Conservation (phyloP, 352 stramenopile species). For the Globisporangium nodosum region DNA sequence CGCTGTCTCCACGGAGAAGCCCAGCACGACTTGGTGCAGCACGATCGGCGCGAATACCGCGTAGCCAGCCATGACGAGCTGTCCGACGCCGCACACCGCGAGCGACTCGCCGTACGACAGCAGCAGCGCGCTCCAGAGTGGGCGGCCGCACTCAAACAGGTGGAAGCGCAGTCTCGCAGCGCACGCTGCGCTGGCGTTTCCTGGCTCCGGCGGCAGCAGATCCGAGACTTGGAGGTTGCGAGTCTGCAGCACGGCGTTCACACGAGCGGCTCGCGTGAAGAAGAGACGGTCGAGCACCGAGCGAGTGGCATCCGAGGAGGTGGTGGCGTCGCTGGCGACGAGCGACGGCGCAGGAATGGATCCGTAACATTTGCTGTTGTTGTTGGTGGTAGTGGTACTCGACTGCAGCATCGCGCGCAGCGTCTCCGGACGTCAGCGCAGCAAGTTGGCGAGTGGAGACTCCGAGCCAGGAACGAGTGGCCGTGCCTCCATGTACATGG, state of each 20-base stretch:
- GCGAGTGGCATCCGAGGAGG: no score
- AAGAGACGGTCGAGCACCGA: conserved; percentile 4
- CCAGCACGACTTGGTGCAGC: conserved; percentile 11
- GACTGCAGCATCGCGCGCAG: no score
- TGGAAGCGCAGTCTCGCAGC: not conserved
- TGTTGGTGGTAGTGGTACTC: no score
- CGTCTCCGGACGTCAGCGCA: no score
- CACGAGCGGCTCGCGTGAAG: conserved; percentile 2
- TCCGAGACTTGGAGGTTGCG: conserved; percentile 4
- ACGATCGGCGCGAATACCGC: conserved; percentile 13
- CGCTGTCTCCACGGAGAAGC: not conserved
- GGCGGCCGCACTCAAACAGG: not conserved
- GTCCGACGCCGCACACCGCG: conserved; percentile 2
- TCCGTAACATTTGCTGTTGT: no score
- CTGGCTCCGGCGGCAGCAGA: conserved; percentile 1
- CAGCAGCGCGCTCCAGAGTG: conserved; percentile 1
- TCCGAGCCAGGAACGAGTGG: no score
- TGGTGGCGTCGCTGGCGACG: no score
- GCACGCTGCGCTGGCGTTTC: not conserved
- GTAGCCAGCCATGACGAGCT: conserved; percentile 5
- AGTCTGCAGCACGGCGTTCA: conserved; percentile 5
- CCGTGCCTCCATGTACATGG: no score
- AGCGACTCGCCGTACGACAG: conserved; percentile 3
- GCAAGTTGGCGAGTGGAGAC: no score
- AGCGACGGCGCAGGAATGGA: no score